Base-by-base conservation (phyloP, 2,329 filamentous ascomycete genomes). In the Akanthomyces lecanii region DNA sequence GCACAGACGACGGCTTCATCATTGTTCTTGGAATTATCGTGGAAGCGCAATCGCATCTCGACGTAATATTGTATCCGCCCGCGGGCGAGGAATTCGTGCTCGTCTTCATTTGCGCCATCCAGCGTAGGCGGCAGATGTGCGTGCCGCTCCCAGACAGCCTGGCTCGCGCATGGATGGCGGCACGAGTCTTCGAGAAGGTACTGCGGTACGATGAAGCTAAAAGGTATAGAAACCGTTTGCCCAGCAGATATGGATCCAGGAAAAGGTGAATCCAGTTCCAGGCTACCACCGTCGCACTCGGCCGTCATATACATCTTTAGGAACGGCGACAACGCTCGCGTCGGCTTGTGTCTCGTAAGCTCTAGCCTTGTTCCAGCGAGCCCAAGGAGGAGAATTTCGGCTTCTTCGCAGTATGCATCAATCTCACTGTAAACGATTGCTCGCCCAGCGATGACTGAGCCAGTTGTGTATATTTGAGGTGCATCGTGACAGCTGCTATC, bases 221-320 rank as follows among this genome's bases (percentile, higher is more conserved):
- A 61, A 8, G 50, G 50, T 36, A 54, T 40, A 18, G 50, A 38
- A 21, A 48, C 16, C 11, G 42, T 47, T 28, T 54, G 50, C 7
- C 42, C 42, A 6, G 59, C 59, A 14, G 25, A 3, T 12, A 54
- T 54, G 5, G 16, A 4, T 3, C 42, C 40, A 2, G 59, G 59
- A 4, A 61, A 61, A 21, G 50, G 50, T 1, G 59, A 54, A 0
- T 54, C 40, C 2, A 54, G 18, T 21, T 47, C 40, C 14, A 54
- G 28, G 38, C 28, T 47, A 12, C 58, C 25, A 3, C 40, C 50
- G 1, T 61, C 50, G 8, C 11, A 7, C 21, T 61, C 59, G n/a
- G n/a, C 7, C 42, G 30, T 54, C 59, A 54, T 61, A 10, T 61
- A 54, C 59, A 61, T 61, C 38, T 61, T 54, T 5, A 61, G 42